These are phyloP conservation scores for Amesomyces nigricolor DNA, from an alignment of 2,329 filamentous ascomycete genomes.

Conservation along the genomic window DNA sequence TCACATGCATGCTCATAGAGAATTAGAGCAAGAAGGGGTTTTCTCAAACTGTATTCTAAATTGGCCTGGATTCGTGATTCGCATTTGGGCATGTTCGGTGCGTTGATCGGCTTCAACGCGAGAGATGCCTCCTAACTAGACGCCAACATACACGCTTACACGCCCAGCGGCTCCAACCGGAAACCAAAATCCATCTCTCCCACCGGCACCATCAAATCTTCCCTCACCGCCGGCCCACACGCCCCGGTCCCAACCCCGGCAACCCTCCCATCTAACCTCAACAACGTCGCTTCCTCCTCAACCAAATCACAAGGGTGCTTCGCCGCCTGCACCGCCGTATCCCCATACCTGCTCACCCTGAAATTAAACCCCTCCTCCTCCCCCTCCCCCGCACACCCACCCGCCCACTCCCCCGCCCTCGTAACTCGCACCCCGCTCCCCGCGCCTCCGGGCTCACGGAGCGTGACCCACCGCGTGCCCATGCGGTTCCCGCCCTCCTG, in stretches of 20 bases:
- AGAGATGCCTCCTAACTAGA: not conserved
- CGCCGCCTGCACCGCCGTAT: slow-evolving; percentile 49
- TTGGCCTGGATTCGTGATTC: too few species aligned
- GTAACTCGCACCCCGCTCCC: slow-evolving; percentile 29
- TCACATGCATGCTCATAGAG: slow-evolving; percentile 1
- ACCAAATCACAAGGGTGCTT: slow-evolving; percentile 59
- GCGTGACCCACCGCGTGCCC: slow-evolving; percentile 51
- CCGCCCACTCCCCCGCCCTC: slow-evolving; percentile 31
- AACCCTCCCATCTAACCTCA: slow-evolving; percentile 42
- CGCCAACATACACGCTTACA: not conserved
- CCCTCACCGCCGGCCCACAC: slow-evolving; percentile 43
- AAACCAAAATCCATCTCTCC: slow-evolving; percentile 40
- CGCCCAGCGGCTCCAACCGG: slow-evolving; percentile 30
- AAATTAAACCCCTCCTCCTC: slow-evolving; percentile 44
- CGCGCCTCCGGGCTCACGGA: slow-evolving; percentile 26
- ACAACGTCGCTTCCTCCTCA: slow-evolving; percentile 39
- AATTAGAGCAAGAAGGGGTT: not conserved
- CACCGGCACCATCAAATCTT: slow-evolving; percentile 40
- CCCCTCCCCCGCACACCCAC: slow-evolving; percentile 27
- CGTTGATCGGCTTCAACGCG: not conserved
- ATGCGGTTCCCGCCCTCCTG: slow-evolving; percentile 63
- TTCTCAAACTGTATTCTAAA: not conserved
- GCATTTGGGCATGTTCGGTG: too few species aligned
- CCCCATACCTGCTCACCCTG: slow-evolving; percentile 48
- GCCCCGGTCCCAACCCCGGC: slow-evolving; percentile 46